Percentiles rank a stretch among this genome's conserved stretches.
These are phyloP conservation scores for Xylariaceae sp. DNA, from an alignment of 2,329 filamentous ascomycete species.

Conservation along the genomic window DNA sequence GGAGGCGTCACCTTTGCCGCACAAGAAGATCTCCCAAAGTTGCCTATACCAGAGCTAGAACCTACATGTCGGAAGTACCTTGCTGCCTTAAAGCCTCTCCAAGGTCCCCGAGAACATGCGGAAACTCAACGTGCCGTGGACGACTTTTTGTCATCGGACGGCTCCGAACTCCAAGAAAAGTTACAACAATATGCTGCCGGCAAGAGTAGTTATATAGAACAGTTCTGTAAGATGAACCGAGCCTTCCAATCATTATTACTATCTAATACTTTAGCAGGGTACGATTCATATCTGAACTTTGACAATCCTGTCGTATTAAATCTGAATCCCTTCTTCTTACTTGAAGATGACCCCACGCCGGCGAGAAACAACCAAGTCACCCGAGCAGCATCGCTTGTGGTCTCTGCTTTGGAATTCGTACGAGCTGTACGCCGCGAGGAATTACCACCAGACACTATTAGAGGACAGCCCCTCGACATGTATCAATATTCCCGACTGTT, in stretches of 20 bases:
- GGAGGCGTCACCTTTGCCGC: conserved; percentile 82
- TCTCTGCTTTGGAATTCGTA: conserved; percentile 88
- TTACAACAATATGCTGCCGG: conserved; percentile 85
- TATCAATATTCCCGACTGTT: conserved; percentile 96
- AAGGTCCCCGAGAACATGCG: conserved; percentile 73
- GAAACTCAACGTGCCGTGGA: conserved; percentile 77
- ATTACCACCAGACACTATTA: conserved; percentile 80
- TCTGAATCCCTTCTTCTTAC: conserved; percentile 93
- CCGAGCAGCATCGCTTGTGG: conserved; percentile 83
- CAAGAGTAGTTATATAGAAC: conserved; percentile 95
- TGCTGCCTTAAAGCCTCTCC: conserved; percentile 73
- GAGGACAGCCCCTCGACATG: conserved; percentile 88
- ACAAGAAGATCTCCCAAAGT: conserved; percentile 83
- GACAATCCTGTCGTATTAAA: conserved; percentile 98
- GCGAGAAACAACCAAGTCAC: conserved; percentile 96
- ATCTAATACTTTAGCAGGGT: conserved; percentile 59
- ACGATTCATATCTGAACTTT: conserved; percentile 96
- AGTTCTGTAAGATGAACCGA: conserved; percentile 72
- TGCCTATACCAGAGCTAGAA: conserved; percentile 88
- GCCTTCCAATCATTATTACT: too few relatives aligned
- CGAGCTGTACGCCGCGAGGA: conserved; percentile 90
- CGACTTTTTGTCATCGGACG: conserved; percentile 78
- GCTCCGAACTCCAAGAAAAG: conserved; percentile 80
- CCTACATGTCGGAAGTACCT: conserved; percentile 76
- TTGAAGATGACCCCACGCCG: conserved; percentile 96